Conservation (phyloP, 2,329 filamentous ascomycete species). For the Pyricularia pennisetigena region DNA sequence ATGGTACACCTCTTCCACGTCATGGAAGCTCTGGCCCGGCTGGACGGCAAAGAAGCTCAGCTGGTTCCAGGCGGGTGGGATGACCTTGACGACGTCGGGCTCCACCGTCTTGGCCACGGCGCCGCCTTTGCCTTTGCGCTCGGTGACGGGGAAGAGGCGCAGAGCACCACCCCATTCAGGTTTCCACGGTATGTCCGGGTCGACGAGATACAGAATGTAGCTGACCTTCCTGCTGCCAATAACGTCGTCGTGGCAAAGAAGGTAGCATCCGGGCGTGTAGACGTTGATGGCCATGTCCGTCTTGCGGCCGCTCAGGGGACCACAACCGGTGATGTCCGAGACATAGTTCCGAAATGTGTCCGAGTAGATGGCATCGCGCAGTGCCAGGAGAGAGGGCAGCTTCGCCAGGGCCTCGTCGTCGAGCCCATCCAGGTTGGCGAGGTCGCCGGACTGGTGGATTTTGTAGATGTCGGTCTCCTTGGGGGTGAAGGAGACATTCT, state of each 20-base stretch:
- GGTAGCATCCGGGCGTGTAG: constrained; percentile 90
- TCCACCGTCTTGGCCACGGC: constrained; percentile 70
- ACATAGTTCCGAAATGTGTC: constrained; percentile 82
- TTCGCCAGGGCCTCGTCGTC: constrained; percentile 77
- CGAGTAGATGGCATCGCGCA: constrained; percentile 95
- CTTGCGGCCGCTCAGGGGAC: constrained; percentile 81
- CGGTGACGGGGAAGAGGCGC: constrained; percentile 68
- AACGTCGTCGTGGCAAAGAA: constrained; percentile 96
- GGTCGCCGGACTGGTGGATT: constrained; percentile 95
- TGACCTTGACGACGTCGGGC: constrained; percentile 69
- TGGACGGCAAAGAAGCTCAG: constrained; percentile 97
- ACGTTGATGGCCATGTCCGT: constrained; percentile 99
- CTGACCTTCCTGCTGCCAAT: constrained; percentile 94
- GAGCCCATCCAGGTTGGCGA: constrained; percentile 92
- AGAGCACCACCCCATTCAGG: constrained; percentile 87
- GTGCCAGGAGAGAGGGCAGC: constrained; percentile 76
- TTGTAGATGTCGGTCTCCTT: constrained; percentile 99
- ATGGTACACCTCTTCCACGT: constrained; percentile 95
- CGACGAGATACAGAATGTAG: constrained; percentile 93
- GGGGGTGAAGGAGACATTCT: constrained; percentile 89
- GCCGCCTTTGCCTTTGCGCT: constrained; percentile 56
- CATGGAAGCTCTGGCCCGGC: constrained; percentile 97
- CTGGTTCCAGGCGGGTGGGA: constrained; percentile 95
- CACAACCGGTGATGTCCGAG: constrained; percentile 74
- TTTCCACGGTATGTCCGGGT: constrained; percentile 86